Conservation (phyloP, 352 stramenopile genomes). For the Phytophthora sojae region DNA sequence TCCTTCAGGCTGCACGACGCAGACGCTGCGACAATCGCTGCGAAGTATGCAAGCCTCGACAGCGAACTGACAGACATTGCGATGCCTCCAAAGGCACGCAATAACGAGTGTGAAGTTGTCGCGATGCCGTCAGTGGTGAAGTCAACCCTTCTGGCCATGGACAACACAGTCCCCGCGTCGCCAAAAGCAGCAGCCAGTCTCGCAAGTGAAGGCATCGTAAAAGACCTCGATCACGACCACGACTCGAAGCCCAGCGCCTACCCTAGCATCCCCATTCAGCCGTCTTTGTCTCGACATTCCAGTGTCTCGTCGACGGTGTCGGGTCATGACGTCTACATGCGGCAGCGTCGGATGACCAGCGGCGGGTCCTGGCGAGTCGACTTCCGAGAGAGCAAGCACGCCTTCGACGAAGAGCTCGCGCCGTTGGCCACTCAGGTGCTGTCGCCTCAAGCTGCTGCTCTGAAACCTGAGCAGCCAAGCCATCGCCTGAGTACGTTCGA, state of each 20-base stretch:
- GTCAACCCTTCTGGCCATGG: background rate
- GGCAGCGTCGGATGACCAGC: slow-evolving; percentile 15
- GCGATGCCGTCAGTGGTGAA: background rate
- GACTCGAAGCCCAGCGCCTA: background rate
- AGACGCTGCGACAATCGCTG: background rate
- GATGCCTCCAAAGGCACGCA: background rate
- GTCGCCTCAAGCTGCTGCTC: slow-evolving; percentile 12
- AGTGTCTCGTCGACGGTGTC: slow-evolving; percentile 26
- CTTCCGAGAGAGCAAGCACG: slow-evolving; percentile 34
- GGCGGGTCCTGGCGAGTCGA: slow-evolving; percentile 22
- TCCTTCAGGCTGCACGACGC: slow-evolving; percentile 23
- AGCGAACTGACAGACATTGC: slow-evolving; percentile 12
- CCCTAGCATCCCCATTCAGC: background rate
- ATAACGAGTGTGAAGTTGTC: no score
- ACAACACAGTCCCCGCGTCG: background rate
- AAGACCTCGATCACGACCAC: background rate
- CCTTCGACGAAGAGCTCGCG: slow-evolving; percentile 33
- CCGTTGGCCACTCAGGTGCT: slow-evolving; percentile 4
- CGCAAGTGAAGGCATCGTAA: background rate
- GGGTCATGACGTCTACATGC: slow-evolving; percentile 5
- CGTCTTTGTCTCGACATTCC: slow-evolving; percentile 21
- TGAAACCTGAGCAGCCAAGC: slow-evolving; percentile 7
- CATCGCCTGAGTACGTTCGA: slow-evolving; percentile 30
- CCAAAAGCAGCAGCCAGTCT: background rate
- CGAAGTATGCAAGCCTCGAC: slow-evolving; percentile 11